These are phyloP conservation scores for Bondarzewia mesenterica DNA, from an alignment of 1,284 basidiomycete genomes.

Conservation along the genomic window DNA sequence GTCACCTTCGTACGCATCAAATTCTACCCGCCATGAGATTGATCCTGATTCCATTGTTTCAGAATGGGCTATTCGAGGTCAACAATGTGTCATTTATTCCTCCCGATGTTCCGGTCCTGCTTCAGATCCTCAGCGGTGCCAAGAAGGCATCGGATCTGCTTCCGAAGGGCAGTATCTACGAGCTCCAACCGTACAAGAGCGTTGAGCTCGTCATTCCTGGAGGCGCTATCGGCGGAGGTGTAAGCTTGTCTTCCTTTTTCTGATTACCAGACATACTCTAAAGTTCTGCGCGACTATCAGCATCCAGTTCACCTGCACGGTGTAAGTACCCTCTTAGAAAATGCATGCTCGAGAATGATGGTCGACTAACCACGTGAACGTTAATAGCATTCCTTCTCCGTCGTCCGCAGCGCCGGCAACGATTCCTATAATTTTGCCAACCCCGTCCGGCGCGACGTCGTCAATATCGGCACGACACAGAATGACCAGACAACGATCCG, in stretches of 20 bases:
- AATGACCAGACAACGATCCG: conserved; percentile 21
- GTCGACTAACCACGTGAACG: not conserved
- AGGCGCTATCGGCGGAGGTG: conserved; percentile 16
- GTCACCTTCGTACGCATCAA: conserved; percentile 14
- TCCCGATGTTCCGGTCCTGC: conserved; percentile 19
- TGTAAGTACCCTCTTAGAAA: not conserved
- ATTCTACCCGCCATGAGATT: not conserved
- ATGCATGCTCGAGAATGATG: not conserved
- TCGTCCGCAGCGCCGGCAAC: conserved; percentile 21
- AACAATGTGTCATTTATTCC: conserved; percentile 19
- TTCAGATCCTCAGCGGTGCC: conserved; percentile 17
- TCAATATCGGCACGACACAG: conserved; percentile 15
- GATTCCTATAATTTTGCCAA: conserved; percentile 29
- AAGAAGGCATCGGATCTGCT: conserved; percentile 21
- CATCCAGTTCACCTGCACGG: conserved; percentile 34
- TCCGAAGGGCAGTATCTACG: conserved; percentile 22
- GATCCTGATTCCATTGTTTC: not conserved
- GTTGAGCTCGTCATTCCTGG: conserved; percentile 28
- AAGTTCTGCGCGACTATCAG: conserved; percentile 3
- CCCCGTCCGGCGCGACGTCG: conserved; percentile 23
- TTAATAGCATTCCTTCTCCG: conserved; percentile 21
- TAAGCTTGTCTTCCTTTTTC: conserved; percentile 2
- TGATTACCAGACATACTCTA: not conserved
- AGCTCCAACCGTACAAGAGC: conserved; percentile 21
- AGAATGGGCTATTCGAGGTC: conserved; percentile 13